phyloP scores from a whole-genome alignment of 768 basidiomycete genomes.

The Pisolithus microcarpus region DNA sequence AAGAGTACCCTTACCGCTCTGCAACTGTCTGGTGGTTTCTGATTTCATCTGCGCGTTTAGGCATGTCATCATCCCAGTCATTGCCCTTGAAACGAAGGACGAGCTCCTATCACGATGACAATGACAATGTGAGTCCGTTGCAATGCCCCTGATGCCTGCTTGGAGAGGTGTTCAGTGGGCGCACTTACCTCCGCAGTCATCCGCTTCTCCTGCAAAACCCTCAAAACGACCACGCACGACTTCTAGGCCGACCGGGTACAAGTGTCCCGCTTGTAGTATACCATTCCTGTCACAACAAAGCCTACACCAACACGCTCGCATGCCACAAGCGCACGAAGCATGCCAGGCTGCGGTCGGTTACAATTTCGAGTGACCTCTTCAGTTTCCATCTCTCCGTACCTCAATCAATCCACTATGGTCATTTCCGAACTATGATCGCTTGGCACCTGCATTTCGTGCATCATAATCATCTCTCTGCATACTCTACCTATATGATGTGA shows the following conservation, averaged over 20 bases:
- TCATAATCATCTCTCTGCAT: slow-evolving; percentile 20
- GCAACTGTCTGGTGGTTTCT: slow-evolving; percentile 1
- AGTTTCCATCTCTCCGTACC: too few relatives aligned
- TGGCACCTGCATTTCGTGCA: slow-evolving; percentile 8
- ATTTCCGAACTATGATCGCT: slow-evolving; percentile 8
- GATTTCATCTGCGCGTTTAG: slow-evolving; percentile 5
- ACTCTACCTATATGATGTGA: slow-evolving; percentile 7
- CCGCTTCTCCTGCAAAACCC: slow-evolving; percentile 32
- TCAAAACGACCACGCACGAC: slow-evolving; percentile 52
- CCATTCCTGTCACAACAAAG: slow-evolving; percentile 53
- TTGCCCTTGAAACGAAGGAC: slow-evolving; percentile 44
- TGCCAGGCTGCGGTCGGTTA: slow-evolving; percentile 55
- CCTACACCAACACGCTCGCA: slow-evolving; percentile 54
- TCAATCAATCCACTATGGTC: background rate
- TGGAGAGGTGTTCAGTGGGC: background rate
- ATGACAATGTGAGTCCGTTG: slow-evolving; percentile 32
- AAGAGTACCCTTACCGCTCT: background rate
- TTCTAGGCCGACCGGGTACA: slow-evolving; percentile 40
- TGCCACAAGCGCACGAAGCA: slow-evolving; percentile 51
- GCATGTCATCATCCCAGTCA: slow-evolving; percentile 10
- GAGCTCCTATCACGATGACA: slow-evolving; percentile 29
- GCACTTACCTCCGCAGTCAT: slow-evolving; percentile 25
- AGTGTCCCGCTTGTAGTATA: slow-evolving; percentile 71
- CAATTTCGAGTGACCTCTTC: background rate
- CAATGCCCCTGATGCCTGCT: background rate